Evolutionary conservation across 2,329 filamentous ascomycete species (phyloP), one percentile per base, ranked within the genome.

Genomic region (Diaporthe longicolla): DNA sequence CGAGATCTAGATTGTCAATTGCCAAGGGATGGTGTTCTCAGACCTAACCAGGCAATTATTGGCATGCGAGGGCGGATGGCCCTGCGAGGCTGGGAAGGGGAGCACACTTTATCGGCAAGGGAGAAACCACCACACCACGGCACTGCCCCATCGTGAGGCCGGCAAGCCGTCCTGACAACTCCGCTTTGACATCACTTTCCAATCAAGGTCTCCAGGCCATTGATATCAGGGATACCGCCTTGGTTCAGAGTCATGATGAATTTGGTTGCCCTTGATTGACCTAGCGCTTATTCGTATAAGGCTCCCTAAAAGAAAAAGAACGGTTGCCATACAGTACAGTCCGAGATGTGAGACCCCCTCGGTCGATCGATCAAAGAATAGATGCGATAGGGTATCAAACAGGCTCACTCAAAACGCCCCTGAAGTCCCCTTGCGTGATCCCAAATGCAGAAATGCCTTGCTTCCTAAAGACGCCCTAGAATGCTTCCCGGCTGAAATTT

Each of bases 381-480:
- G 81, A 81, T 80, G 81, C 81, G 79, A 79, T 76, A 81, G 82
- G 82, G 82, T 83, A 83, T 83, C 82, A 77, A 81, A 82, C 81
- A 83, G 78, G 76, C 79, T 79, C 76, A 78, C 73, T 74, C 61
- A 75, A 75, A 79, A 81, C 77, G 79, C 78, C 77, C 48, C 76
- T 71, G 73, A 72, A 69, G 19, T 76, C 76, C 74, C 78, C 79
- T 78, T 75, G 63, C 77, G 55, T 70, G 54, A 72, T 77, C 63
- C 78, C 79, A 77, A 79, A 78, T 78, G 78, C 75, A 74, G 73
- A 59, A 21, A 73, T 59, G 52, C 57, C 48, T 61, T 71, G 40
- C 66, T 52, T 66, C 63, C 50, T 45, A 52, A 54, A 72, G 52
- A 74, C 55, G 54, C 73, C 68, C 26, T 66, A 68, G 26, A 43